Conservation (phyloP, 208 protist species). For the Leishmania tropica region DNA sequence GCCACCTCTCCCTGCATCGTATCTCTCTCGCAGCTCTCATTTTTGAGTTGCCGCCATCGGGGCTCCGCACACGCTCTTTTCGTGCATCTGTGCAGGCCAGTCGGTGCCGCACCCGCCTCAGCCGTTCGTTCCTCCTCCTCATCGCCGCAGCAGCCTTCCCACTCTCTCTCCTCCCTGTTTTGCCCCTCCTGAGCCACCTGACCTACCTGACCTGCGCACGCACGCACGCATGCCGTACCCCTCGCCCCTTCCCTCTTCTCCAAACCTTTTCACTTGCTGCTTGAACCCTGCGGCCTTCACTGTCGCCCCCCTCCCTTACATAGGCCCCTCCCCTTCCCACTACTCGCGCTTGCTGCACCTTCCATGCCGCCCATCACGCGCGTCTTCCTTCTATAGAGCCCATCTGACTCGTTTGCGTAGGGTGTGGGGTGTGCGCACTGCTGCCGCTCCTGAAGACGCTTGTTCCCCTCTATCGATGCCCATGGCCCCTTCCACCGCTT, state of each 20-base stretch:
- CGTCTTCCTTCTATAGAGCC: not conserved
- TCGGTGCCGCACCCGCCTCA: not conserved
- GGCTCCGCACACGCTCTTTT: not conserved
- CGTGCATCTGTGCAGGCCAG: not conserved
- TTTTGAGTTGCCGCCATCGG: not conserved
- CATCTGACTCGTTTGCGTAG: not conserved
- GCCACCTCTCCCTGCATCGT: not conserved
- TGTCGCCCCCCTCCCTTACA: not conserved
- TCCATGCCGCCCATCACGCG: not conserved
- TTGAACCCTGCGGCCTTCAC: not conserved
- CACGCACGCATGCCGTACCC: too few species aligned
- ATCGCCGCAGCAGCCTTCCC: not conserved
- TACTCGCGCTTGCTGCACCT: not conserved
- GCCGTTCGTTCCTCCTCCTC: not conserved
- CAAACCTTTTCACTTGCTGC: not conserved
- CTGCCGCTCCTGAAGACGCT: not conserved
- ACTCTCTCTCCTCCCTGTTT: not conserved
- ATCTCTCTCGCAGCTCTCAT: not conserved
- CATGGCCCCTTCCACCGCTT: not conserved
- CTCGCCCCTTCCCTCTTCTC: not conserved
- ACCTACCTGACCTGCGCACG: not conserved
- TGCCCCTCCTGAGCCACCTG: not conserved
- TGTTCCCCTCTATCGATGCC: not conserved
- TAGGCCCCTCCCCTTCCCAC: not conserved
- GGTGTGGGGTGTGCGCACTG: not conserved